A percentile compares a stretch with the other conserved stretches of the same genome.
These are phyloP conservation scores for Penicillium sp. DNA, from an alignment of 2,329 filamentous ascomycete species.

Conservation along the genomic window DNA sequence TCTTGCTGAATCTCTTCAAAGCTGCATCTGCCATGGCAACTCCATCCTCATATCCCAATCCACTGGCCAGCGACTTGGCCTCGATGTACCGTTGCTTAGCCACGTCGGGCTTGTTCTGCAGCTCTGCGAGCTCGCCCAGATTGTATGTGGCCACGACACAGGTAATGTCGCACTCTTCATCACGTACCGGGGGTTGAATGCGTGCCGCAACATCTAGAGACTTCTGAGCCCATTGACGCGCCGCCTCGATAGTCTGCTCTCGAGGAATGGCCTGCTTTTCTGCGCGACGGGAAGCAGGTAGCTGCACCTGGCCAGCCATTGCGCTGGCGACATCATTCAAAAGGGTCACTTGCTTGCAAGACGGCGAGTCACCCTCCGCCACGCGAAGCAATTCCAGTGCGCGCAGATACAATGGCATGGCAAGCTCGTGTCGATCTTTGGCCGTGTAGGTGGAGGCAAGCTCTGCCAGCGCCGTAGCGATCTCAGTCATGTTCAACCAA, in stretches of 20 bases:
- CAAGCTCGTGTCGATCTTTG: slow-evolving; percentile 72
- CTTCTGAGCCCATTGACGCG: slow-evolving; percentile 75
- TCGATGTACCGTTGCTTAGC: slow-evolving; percentile 69
- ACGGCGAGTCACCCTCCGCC: slow-evolving; percentile 43
- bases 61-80: slow-evolving; percentile 58
- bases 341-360: slow-evolving; percentile 76
- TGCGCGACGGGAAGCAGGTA: slow-evolving; percentile 28
- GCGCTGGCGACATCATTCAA: slow-evolving; percentile 56
- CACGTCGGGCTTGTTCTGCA: slow-evolving; percentile 63
- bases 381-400: slow-evolving; percentile 67
- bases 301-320: slow-evolving; percentile 41
- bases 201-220: slow-evolving; percentile 65
- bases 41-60: slow-evolving; percentile 41
- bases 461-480: slow-evolving; percentile 47
- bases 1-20: slow-evolving; percentile 31
- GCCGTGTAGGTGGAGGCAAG: slow-evolving; percentile 74
- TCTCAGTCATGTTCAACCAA: slow-evolving; percentile 42
- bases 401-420: slow-evolving; percentile 82
- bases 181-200: slow-evolving; percentile 65
- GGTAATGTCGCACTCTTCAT: slow-evolving; percentile 76
- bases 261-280: slow-evolving; percentile 48
- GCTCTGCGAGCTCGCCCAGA: slow-evolving; percentile 76
- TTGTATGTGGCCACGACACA: slow-evolving; percentile 85
- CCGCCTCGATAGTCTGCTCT: slow-evolving; percentile 64
- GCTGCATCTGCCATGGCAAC: slow-evolving; percentile 29